Percentiles rank a stretch among this genome's conserved stretches.
phyloP scores from a whole-genome alignment of 768 basidiomycete genomes.

The Hysterangium stoloniferum region DNA sequence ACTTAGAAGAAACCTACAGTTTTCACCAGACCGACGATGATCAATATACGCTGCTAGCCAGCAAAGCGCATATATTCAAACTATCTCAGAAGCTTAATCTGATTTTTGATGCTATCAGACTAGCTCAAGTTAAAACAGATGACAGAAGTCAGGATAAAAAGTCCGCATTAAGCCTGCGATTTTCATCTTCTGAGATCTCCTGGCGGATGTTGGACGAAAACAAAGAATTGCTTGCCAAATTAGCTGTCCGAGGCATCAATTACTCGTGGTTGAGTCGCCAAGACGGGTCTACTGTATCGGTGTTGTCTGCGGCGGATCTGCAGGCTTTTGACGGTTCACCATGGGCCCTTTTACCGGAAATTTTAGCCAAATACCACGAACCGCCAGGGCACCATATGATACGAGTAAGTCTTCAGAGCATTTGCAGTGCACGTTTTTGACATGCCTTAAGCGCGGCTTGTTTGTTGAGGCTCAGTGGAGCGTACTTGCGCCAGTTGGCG shows the following conservation, averaged over 20 bases:
- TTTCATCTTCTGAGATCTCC: conserved; percentile 78
- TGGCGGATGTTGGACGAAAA: conserved; percentile 85
- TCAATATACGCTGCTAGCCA: conserved; percentile 49
- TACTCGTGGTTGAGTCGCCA: conserved; percentile 82
- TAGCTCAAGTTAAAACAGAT: conserved; percentile 64
- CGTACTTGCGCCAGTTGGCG: conserved; percentile 83
- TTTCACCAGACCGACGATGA: conserved; percentile 31
- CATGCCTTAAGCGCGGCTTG: conserved; percentile 45
- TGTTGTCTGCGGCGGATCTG: conserved; percentile 65
- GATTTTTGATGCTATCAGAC: conserved; percentile 79
- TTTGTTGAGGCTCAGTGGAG: conserved; percentile 78
- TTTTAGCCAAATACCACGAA: conserved; percentile 71
- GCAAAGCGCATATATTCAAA: conserved; percentile 64
- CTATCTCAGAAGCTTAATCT: conserved; percentile 74
- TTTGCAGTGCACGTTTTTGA: conserved; percentile 2
- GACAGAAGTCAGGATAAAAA: conserved; percentile 63
- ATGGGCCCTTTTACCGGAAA: conserved; percentile 80
- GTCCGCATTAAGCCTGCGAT: conserved; percentile 72
- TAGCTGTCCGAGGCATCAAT: conserved; percentile 70
- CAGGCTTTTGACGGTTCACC: conserved; percentile 82
- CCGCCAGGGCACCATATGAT: conserved; percentile 60
- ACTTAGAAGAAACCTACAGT: conserved; percentile 27
- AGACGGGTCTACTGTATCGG: conserved; percentile 80
- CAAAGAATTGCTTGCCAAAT: conserved; percentile 69
- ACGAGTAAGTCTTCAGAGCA: conserved; percentile 40